Evolutionary conservation across 176 grass and related monocot genomes (phyloP), one percentile per base, ranked within the genome.

Genomic region (Juncus inflexus): DNA sequence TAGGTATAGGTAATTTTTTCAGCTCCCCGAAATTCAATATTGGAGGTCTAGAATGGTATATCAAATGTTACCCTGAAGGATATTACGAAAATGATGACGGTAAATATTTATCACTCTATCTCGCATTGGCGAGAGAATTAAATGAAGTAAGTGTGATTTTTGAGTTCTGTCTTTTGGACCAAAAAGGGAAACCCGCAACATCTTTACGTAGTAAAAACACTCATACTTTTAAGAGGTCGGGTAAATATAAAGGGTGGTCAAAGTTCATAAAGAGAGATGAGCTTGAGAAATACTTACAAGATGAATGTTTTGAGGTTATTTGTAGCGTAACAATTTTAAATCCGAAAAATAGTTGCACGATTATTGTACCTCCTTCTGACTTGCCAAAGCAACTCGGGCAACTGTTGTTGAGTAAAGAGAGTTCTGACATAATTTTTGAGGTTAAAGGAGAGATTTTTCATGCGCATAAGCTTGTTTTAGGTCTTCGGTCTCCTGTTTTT

Each of bases 211-310:
- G 67, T 40, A 70, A 54, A 40, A 70, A 70, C 15, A 70, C 52
- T n/a, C 67, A 70, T 54, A 70, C 52, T 35, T 70, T 70, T 4
- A 49, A 51, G 4, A 58, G 52, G n/a, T 39, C n/a, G 9, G 52
- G 67, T 58, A 70, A 70, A 40, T 70, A 58, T 13, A 70, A 70
- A 42, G 67, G 67, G 41, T 70, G 67, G 67, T 70, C 67, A 2
- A 70, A 70, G 13, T 70, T 70, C 53, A 42, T 70, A 35, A 58
- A 70, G 16, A 70, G 36, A 70, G 67, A 58, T 5, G 67, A 58
- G 7, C 53, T 70, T 4, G 67, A 70, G 37, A 57, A 13, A 54
- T 42, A 56, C 15, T 3, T 70, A 58, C 53, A 54, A 58, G 67
- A 70, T 58, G 67, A 70, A 56, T 40, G 16, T 41, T 70, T 58